Evolutionary conservation across 2,329 filamentous ascomycete species (phyloP), one percentile per base, ranked within the genome.

Genomic region (Thelonectria blattea): DNA sequence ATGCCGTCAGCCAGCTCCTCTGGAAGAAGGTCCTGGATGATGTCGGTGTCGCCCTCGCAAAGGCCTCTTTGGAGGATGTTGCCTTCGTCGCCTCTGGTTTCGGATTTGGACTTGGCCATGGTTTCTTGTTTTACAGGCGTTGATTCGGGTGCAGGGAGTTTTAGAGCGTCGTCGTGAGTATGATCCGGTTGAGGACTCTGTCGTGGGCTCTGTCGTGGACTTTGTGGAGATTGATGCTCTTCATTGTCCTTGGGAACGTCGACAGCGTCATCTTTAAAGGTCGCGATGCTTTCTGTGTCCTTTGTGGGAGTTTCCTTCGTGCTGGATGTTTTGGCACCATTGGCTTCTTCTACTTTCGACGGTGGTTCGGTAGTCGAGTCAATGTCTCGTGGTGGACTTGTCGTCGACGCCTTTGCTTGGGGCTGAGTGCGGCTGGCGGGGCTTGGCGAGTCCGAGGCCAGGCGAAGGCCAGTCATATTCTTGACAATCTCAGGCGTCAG

Each of bases 11-110:
- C 80, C 1, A 90, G 70, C 7, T 79, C 71, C 0, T 76, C 71
- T 1, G 91, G 81, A 2, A 97, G 82, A 32, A 97, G 77, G 63
- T 93, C 80, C 63, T 88, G 81, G 39, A 93, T 81, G 42, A 98
- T 83, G 43, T 83, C 84, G 0, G 92, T 96, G 72, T 97, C 93
- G 8, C 92, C 91, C 73, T 93, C 91, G 47, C 91, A 93, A 52
- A 96, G 84, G 7, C 75, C 75, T 62, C 85, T 85, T 10, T 80
- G 76, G 37, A 72, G 67, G n/a, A 62, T 24, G 5, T 52, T 49
- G 18, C 32, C 39, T 22, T 66, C 63, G 27, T 64, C 49, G 10
- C 3, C 27, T 22, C 57, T 52, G 24, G 47, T 3, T 18, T 63
- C 42, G 15, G 34, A 47, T 37, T 62, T 60, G 39, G 47, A 37